phyloP scores from a whole-genome alignment of 306 rosid genomes.

The Dalbergia cultrata region DNA sequence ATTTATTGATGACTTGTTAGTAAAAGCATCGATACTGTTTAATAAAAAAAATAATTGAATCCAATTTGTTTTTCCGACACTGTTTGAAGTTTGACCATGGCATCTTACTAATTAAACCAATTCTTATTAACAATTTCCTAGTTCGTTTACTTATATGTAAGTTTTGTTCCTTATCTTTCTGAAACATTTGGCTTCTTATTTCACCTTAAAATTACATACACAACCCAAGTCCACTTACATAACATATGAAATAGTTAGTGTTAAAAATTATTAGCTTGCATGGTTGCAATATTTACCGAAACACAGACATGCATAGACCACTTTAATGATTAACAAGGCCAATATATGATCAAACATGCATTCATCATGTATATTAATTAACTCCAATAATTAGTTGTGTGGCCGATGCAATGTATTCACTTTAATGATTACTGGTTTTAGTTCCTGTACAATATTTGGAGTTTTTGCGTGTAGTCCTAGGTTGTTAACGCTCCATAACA shows the following conservation, averaged over 20 bases:
- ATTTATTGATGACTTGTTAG: too few relatives aligned
- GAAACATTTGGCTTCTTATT: neutral
- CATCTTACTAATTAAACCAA: too few relatives aligned
- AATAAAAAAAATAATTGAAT: too few relatives aligned
- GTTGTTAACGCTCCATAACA: neutral
- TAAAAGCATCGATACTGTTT: too few relatives aligned
- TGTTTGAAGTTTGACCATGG: too few relatives aligned
- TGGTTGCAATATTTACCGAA: neutral
- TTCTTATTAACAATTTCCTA: neutral
- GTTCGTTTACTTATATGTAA: neutral
- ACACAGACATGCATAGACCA: constrained; percentile 2
- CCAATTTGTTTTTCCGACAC: too few relatives aligned
- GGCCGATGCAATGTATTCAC: neutral
- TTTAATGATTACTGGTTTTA: constrained; percentile 7
- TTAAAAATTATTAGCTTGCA: constrained; percentile 19
- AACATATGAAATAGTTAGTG: neutral
- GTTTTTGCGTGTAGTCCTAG: neutral
- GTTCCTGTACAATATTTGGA: neutral
- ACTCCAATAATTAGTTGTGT: neutral
- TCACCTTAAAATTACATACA: neutral
- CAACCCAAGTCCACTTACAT: neutral
- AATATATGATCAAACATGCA: constrained; percentile 2
- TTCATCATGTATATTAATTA: neutral
- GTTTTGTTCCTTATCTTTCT: neutral
- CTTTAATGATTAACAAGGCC: neutral